Conservation (phyloP, 2,329 filamentous ascomycete species). For the Phialophora macrospora region DNA sequence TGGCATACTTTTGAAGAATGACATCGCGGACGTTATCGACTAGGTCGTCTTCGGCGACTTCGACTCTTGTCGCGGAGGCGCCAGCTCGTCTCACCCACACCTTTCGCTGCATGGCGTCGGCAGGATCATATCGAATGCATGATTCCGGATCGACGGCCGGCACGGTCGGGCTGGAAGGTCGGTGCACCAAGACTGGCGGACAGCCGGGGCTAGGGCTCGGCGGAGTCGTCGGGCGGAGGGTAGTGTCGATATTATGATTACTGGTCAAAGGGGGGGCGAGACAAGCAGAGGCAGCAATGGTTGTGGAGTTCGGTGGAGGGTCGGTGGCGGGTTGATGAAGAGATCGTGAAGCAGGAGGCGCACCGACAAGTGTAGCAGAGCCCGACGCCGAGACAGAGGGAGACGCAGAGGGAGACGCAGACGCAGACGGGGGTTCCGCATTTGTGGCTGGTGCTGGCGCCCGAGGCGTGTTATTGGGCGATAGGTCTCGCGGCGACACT, state of each 20-base stretch:
- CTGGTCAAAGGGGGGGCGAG: slow-evolving; percentile 2
- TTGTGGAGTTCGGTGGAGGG: slow-evolving; percentile 2
- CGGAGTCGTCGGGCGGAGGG: slow-evolving; percentile 9
- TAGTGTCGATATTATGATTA: neutral
- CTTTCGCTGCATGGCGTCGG: slow-evolving; percentile 63
- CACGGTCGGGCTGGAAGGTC: slow-evolving; percentile 30
- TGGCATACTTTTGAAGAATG: slow-evolving; percentile 90
- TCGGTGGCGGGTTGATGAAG: slow-evolving; percentile 21
- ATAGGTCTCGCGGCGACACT: slow-evolving; percentile 4
- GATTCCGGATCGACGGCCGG: slow-evolving; percentile 21
- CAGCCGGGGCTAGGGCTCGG: slow-evolving; percentile 7
- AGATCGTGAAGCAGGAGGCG: slow-evolving; percentile 20
- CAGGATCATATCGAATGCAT: slow-evolving; percentile 36
- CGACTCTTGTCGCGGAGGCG: slow-evolving; percentile 84
- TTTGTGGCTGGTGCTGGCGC: slow-evolving; percentile 12
- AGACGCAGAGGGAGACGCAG: neutral
- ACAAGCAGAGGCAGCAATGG: slow-evolving; percentile 4
- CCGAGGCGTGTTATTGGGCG: slow-evolving; percentile 16
- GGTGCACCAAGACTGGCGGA: slow-evolving; percentile 30
- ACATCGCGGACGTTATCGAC: slow-evolving; percentile 94
- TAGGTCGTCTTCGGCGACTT: slow-evolving; percentile 83
- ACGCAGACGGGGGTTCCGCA: slow-evolving; percentile 6
- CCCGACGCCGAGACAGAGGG: neutral
- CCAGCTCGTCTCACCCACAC: slow-evolving; percentile 92
- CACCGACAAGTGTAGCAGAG: neutral